Conservation (phyloP, 768 basidiomycete species). For the Tulasnella sp. region DNA sequence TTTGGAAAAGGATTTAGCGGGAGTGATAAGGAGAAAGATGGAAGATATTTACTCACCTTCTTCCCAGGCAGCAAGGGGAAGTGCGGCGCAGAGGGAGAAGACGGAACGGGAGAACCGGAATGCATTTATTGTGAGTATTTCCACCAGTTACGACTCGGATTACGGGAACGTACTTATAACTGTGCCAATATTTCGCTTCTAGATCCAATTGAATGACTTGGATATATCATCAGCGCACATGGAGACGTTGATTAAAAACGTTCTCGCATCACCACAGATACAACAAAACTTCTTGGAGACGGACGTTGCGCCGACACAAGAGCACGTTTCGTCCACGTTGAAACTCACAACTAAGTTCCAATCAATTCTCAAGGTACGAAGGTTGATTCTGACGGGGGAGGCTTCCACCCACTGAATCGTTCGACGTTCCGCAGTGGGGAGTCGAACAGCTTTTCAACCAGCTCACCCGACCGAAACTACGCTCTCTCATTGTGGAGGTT, state of each 20-base stretch:
- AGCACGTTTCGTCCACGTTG: constrained; percentile 55
- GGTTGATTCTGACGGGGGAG: background rate
- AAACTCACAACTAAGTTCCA: constrained; percentile 67
- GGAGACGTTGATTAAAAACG: constrained; percentile 74
- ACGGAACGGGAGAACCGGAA: constrained; percentile 77
- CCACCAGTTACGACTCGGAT: background rate
- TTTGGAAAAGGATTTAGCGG: constrained; percentile 81
- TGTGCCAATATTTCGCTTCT: background rate
- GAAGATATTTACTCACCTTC: constrained; percentile 72
- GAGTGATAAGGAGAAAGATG: constrained; percentile 78
- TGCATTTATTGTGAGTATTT: constrained; percentile 74
- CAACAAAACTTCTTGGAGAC: constrained; percentile 67
- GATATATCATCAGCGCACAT: constrained; percentile 89
- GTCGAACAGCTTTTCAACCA: constrained; percentile 97
- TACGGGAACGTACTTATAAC: no score
- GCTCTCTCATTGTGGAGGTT: constrained; percentile 80
- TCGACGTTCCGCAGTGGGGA: constrained; percentile 58
- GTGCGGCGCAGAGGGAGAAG: constrained; percentile 61
- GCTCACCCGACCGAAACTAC: constrained; percentile 81
- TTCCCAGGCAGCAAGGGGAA: constrained; percentile 46
- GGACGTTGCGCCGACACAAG: constrained; percentile 58
- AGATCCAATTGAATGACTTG: constrained; percentile 94
- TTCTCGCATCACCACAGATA: constrained; percentile 58
- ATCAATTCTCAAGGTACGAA: constrained; percentile 68
- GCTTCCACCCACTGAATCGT: background rate